Evolutionary conservation across 202 grass and related monocot genomes (phyloP), one percentile per base, ranked within the genome.

Genomic region (Setaria italica): DNA sequence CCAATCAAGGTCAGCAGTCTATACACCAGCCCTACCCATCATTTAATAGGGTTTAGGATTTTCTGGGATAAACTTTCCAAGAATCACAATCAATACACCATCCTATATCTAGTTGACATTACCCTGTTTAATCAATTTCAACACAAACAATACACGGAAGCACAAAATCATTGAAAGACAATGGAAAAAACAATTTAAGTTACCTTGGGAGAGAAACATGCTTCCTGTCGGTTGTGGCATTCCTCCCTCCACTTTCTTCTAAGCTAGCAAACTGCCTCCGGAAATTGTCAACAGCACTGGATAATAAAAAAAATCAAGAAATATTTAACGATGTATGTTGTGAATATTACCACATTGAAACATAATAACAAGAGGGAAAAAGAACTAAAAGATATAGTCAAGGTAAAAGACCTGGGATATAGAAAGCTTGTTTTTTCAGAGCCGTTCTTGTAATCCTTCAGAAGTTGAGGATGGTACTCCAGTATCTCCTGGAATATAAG

Each of bases 151-250:
- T 25, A 25, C 25, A 60, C 80, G 25, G 43, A 15, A 34, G 7
- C 20, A 25, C 25, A 25, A 88, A 68, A 68, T 72, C 20, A 82
- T 60, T 65, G 50, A 46, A 56, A 84, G 12, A 82, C 9, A 20
- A 17, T 25, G 9, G 6, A 74, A 55, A 57, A 37, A 47, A 42
- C 19, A 58, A n/a, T 46, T 58, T 5, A 70, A 86, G 8, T 60
- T 89, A 98, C 95, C 95, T 92, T 11, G 95, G 95, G 16, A 98
- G 93, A 93, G 95, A 98, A 82, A 85, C 87, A 92, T 98, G 95
- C 70, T 95, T 98, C 59, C 95, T 95, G 41, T 95, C 86, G 0
- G 77, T 46, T 30, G 95, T 13, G 11, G 60, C 74, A 32, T 72
- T 90, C 76, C 83, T 93, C 55, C 89, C 93, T 86, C 86, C 91